These are phyloP conservation scores for Petunia axillaris DNA, from an alignment of 257 asterid species.

Conservation along the genomic window DNA sequence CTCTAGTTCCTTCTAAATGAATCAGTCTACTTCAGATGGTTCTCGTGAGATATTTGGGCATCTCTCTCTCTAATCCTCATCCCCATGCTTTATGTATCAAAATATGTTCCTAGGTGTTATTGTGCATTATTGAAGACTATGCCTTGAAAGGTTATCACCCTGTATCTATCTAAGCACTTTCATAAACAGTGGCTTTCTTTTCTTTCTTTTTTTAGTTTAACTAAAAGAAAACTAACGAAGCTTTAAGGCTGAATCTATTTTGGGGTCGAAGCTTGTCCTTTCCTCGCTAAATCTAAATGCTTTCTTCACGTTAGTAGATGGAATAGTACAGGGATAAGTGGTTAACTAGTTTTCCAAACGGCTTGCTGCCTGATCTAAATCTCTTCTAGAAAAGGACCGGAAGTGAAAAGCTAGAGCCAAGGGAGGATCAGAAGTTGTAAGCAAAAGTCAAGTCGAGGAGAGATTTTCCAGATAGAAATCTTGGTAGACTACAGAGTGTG, in stretches of 20 bases:
- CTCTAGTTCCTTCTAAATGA: conserved; percentile 3
- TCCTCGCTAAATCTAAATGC: neutral
- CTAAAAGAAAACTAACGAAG: neutral
- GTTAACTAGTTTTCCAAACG: neutral
- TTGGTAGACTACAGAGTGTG: neutral
- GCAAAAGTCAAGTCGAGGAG: neutral
- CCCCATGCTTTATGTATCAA: neutral
- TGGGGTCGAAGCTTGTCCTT: neutral
- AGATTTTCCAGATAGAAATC: neutral
- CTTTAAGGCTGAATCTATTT: neutral
- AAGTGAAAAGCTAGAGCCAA: neutral
- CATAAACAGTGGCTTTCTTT: neutral
- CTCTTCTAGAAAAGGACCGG: neutral
- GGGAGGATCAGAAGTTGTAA: neutral
- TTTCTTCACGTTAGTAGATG: neutral
- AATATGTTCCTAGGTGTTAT: neutral
- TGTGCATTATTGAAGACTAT: neutral
- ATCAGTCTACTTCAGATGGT: neutral
- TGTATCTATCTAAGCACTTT: neutral
- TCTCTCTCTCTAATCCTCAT: neutral
- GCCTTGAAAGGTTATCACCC: conserved; percentile 5
- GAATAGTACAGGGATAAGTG: neutral
- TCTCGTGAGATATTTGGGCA: neutral
- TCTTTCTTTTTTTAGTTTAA: neutral
- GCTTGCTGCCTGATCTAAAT: neutral